Conservation (phyloP, 805 yeast species). For the Saturnispora besseyi region DNA sequence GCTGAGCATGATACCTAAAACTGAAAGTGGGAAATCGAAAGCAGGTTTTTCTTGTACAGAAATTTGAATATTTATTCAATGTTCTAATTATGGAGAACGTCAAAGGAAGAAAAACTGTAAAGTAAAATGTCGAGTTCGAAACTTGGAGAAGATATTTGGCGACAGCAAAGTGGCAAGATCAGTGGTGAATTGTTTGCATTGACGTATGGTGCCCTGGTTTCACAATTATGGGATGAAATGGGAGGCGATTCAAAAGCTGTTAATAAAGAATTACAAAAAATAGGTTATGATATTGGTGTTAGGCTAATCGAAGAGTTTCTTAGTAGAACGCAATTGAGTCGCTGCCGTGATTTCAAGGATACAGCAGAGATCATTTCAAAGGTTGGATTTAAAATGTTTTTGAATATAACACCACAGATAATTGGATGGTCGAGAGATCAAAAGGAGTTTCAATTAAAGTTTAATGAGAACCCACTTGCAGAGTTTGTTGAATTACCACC, state of each 20-base stretch:
- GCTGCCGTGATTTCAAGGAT: slow-evolving; percentile 73
- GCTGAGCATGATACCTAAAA: no score
- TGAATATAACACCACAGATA: slow-evolving; percentile 65
- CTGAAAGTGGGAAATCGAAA: no score
- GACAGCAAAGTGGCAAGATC: slow-evolving; percentile 75
- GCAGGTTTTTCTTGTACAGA: no score
- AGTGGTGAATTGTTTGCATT: slow-evolving; percentile 91
- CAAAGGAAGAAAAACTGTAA: background rate
- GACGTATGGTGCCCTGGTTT: slow-evolving; percentile 89
- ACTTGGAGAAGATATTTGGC: slow-evolving; percentile 88
- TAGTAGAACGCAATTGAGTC: slow-evolving; percentile 75
- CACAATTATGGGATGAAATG: slow-evolving; percentile 81
- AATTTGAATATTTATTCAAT: no score
- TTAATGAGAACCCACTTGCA: slow-evolving; percentile 83
- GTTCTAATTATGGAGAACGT: background rate
- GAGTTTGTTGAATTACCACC: slow-evolving; percentile 93
- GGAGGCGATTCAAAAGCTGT: slow-evolving; percentile 68
- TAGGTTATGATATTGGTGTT: slow-evolving; percentile 94
- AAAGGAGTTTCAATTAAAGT: slow-evolving; percentile 60
- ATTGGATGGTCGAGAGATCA: slow-evolving; percentile 69
- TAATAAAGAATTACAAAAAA: slow-evolving; percentile 72
- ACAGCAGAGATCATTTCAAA: slow-evolving; percentile 82
- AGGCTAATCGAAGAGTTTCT: slow-evolving; percentile 87
- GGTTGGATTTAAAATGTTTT: slow-evolving; percentile 82
- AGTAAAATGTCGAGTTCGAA: slow-evolving; percentile 14